Conservation (phyloP, 345 rosid species). For the Eucalyptus guilfoylei region DNA sequence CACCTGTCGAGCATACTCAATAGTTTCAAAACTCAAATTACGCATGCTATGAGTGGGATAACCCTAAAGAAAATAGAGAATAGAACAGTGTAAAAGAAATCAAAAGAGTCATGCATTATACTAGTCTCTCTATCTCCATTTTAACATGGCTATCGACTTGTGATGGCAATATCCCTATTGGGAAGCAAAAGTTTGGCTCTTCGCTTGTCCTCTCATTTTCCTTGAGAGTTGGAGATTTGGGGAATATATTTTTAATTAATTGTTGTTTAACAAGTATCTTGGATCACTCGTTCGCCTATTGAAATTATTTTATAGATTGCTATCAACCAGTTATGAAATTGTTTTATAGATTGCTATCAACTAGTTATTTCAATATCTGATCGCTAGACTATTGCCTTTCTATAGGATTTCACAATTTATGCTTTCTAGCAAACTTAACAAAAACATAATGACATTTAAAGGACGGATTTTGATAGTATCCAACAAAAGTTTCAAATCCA, state of each 20-base stretch:
- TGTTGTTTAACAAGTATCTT: background rate
- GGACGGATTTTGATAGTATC: background rate
- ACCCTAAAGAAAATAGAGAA: background rate
- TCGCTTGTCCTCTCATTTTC: too few species aligned
- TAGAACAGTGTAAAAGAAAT: background rate
- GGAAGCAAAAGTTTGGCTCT: background rate
- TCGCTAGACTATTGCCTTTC: background rate
- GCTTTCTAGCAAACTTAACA: background rate
- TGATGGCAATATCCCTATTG: background rate
- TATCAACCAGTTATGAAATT: background rate
- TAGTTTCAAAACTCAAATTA: background rate
- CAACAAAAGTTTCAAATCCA: background rate
- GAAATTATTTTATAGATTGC: background rate
- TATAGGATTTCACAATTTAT: background rate
- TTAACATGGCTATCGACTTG: background rate
- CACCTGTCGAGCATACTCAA: background rate
- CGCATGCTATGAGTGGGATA: too few species aligned
- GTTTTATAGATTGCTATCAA: background rate
- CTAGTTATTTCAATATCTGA: fast-evolving
- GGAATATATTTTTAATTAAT: background rate
- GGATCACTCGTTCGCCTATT: fast-evolving
- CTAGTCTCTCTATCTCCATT: background rate
- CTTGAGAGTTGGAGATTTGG: too few species aligned
- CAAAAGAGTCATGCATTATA: too few species aligned
- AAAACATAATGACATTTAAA: background rate